Evolutionary conservation across 108 stramenopile genomes (phyloP).

Genomic region (Phaeodactylum tricornutum): DNA sequence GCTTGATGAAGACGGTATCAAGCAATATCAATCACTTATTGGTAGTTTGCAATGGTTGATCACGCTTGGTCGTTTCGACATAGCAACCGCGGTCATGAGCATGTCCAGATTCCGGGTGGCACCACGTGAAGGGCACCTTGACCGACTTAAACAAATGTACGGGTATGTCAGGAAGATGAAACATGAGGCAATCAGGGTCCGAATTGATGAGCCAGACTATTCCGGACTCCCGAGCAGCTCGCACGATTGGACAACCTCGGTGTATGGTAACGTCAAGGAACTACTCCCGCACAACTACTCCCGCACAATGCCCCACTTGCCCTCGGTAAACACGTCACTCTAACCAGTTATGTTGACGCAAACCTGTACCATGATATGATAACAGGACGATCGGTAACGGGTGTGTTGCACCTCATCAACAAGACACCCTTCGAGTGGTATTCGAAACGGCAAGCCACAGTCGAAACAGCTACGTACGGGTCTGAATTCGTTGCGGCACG

Average conservation of each 20-base stretch:
- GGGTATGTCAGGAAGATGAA: conserved; percentile 15
- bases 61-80: conserved; percentile 19
- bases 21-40: conserved; percentile 11
- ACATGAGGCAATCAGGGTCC: not conserved
- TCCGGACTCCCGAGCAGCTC: not conserved
- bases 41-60: conserved; percentile 23
- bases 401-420: conserved; percentile 21
- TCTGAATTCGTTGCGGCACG: conserved; percentile 9
- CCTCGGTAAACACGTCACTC: not conserved
- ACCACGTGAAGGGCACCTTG: conserved; percentile 11
- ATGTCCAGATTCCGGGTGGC: conserved; percentile 8
- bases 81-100: conserved; percentile 9
- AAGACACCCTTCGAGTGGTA: conserved; percentile 19
- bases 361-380: not conserved
- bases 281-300: too few relatives aligned
- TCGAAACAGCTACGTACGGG: conserved; percentile 34
- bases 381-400: conserved; percentile 15
- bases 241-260: not conserved
- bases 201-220: not conserved
- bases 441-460: conserved; percentile 21
- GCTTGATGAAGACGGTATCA: conserved; percentile 6
- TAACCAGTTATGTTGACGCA: not conserved
- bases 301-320: not conserved
- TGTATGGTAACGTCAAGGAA: conserved; percentile 6
- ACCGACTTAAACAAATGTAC: conserved; percentile 14